Evolutionary conservation across 2,329 filamentous ascomycete species (phyloP), one percentile per base, ranked within the genome.

Genomic region (Hymenoscyphus repandus): DNA sequence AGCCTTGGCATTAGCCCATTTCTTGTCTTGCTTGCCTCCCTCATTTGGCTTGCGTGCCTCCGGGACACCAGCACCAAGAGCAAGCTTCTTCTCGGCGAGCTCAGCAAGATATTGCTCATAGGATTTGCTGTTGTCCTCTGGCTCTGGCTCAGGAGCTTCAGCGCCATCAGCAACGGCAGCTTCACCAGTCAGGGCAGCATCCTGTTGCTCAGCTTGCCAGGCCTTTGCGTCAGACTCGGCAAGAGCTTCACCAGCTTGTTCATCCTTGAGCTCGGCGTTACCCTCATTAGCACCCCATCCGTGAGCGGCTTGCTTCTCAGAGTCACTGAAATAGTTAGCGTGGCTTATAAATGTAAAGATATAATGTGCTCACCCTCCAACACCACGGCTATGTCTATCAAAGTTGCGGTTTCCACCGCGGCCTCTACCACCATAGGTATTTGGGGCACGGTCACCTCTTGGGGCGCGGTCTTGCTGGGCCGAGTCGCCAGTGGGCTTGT

Each of bases 41-140:
- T 96, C 91, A 78, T 97, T 96, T 72, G 92, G 76, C 77, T 90
- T 84, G 75, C 93, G 92, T 68, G 90, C 79, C 66, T 88, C 80
- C 65, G 85, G 79, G 62, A 74, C 72, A 63, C 80, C 80, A 58
- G 77, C 72, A 63, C 76, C 78, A 53, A 92, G 80, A 60, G 81
- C 80, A 59, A 82, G 74, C 76, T 90, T 91, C 82, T 91, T 92
- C 71, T 83, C 79, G 52, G 80, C 80, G 68, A 77, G 78, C 70
- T 88, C 82, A 68, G 84, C 88, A 48, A 95, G 82, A 78, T 96
- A 99, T 62, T 93, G 88, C 66, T 80, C 76, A 74, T 91, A 96
- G 49, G 90, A 93, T 76, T 95, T 86, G 76, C 79, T 82, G 82
- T 93, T 95, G 72, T 95, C 88, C 56, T 76, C 75, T 51, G 74